Conservation (phyloP, 2,329 filamentous ascomycete genomes). For the Hymenoscyphus fructigenus region DNA sequence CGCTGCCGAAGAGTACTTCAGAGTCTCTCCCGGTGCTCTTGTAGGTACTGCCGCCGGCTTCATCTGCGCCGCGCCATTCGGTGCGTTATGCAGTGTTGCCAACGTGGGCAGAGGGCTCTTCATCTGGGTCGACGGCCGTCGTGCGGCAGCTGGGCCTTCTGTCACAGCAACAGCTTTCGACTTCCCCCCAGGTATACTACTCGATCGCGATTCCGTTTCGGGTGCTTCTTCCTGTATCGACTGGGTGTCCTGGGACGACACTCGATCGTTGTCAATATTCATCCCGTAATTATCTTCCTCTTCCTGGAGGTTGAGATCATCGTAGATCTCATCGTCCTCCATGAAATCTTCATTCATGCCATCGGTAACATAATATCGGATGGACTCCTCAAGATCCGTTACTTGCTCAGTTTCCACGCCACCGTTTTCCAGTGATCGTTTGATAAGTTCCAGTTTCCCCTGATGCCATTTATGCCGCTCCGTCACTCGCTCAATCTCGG, state of each 20-base stretch:
- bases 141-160: constrained; percentile 57
- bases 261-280: constrained; percentile 74
- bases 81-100: constrained; percentile 78
- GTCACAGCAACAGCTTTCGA: constrained; percentile 52
- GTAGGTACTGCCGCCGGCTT: constrained; percentile 88
- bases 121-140: constrained; percentile 83
- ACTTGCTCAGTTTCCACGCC: constrained; percentile 86
- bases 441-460: constrained; percentile 84
- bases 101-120: constrained; percentile 93
- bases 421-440: constrained; percentile 88
- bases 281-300: constrained; percentile 89
- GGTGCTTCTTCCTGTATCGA: constrained; percentile 82
- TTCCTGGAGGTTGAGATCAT: constrained; percentile 87
- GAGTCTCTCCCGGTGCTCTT: constrained; percentile 79
- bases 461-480: constrained; percentile 98
- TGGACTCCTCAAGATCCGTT: constrained; percentile 83
- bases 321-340: constrained; percentile 93
- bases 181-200: constrained; percentile 47
- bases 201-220: constrained; percentile 54
- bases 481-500: constrained; percentile 78
- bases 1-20: constrained; percentile 96
- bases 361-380: constrained; percentile 92
- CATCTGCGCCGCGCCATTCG: constrained; percentile 69
- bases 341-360: constrained; percentile 86
- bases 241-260: constrained; percentile 93